Base-by-base conservation (phyloP, 768 basidiomycete genomes). In the Pleurotus ostreatus region DNA sequence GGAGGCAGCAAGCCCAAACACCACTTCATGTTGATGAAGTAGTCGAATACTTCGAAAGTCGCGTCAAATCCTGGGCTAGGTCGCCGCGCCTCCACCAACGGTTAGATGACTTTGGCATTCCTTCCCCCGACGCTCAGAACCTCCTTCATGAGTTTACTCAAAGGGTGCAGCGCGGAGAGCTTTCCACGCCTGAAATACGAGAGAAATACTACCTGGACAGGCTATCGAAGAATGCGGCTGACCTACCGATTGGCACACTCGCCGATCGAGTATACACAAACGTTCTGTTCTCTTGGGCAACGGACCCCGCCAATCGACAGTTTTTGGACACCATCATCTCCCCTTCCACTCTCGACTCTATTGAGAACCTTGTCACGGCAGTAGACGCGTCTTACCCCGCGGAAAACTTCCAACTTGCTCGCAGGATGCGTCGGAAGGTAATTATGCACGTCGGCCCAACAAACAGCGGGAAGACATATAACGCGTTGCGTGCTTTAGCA, bases 371-470 rank as follows among this genome's bases (percentile, higher is more conserved):
- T 7, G 59, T 72, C 22, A 61, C 63, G 4, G 70, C 75, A 2
- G 74, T 78, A 0, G 73, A 80, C 62, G 62, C 73, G 12, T 63
- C 70, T n/a, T 75, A 71, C 56, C 80, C 80, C 0, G 78, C 77
- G 0, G 84, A 85, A 57, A 65, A 71, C 9, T 85, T 67, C 62
- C 64, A 72, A 0, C 15, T 52, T 7, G 84, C 93, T 0, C 84
- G 96, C 8, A 63, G 68, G 9, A 72, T 85, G 60, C 78, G 76
- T 15, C 81, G 95, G 16, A 91, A 86, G 62, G 75, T 98, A 62
- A 88, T 95, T 68, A 86, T 98, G 78, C 96, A 99, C 63, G 93
- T 99, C 40, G 97, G 96, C 0, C 97, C 97, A 0, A 98, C 97
- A 20, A 99, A 98, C 70, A 92, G 91, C 59, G 97, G 96, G 26